Evolutionary conservation across 106 monocot species (phyloP).

Genomic region (Agapanthus africanus): DNA sequence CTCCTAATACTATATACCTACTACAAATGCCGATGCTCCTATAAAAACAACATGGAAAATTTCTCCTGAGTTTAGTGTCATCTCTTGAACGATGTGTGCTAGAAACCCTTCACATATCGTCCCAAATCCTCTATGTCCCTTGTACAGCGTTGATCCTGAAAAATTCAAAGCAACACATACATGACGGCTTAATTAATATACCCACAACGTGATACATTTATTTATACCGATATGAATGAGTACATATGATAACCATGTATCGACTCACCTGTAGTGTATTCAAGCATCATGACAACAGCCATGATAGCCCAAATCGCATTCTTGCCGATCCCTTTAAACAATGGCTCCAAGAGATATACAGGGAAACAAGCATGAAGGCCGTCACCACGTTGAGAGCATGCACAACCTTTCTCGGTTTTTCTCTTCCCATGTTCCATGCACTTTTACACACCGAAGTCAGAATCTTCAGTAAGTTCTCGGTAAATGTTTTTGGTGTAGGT

Average conservation of each 20-base stretch:
- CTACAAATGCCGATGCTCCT: no score
- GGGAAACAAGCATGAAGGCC: conserved; percentile 55
- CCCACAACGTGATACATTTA: no score
- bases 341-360: conserved; percentile 58
- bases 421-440: conserved; percentile 31
- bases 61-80: no score
- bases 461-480: conserved; percentile 7
- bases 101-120: conserved; percentile 42
- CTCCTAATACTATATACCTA: conserved; percentile 40
- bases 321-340: conserved; percentile 53
- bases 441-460: conserved; percentile 17
- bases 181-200: no score
- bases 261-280: conserved; percentile 52
- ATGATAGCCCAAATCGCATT: conserved; percentile 83
- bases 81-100: conserved; percentile 35
- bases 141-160: conserved; percentile 50
- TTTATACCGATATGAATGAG: background rate
- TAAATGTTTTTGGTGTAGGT: background rate
- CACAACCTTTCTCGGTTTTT: conserved; percentile 43
- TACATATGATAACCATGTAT: background rate
- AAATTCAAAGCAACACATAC: conserved; percentile 30
- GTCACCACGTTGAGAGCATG: conserved; percentile 61
- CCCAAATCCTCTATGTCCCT: no score
- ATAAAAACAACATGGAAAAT: no score
- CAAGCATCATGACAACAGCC: conserved; percentile 59